A percentile compares a stretch with the other conserved stretches of the same genome.
Evolutionary conservation across 1,284 basidiomycete species (phyloP).

Genomic region (Peniophora sp.): DNA sequence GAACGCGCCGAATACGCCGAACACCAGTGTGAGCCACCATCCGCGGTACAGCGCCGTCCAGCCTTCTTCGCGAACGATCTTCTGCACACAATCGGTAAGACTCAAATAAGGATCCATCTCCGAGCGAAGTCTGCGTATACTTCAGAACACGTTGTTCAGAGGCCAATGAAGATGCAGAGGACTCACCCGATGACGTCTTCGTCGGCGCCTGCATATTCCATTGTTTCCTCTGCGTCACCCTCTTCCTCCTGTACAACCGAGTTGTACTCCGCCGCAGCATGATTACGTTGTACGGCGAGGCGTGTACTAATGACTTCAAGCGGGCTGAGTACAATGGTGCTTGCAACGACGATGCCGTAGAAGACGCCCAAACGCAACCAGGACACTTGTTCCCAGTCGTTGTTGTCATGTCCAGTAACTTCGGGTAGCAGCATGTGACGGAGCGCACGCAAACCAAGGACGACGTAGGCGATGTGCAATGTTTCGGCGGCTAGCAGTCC

Average conservation of each 20-base stretch:
- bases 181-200: conserved; percentile 85
- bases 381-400: conserved; percentile 31
- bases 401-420: conserved; percentile 20
- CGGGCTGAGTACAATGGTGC: conserved; percentile 64
- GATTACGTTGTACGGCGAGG: conserved; percentile 80
- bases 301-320: conserved; percentile 79
- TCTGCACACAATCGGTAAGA: conserved; percentile 68
- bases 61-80: conserved; percentile 82
- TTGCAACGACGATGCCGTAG: conserved; percentile 48
- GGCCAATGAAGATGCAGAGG: background rate
- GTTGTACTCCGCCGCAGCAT: conserved; percentile 63
- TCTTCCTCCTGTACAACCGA: conserved; percentile 67
- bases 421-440: conserved; percentile 63
- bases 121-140: background rate
- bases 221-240: conserved; percentile 55
- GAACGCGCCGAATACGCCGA: conserved; percentile 19
- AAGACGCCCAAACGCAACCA: conserved; percentile 49
- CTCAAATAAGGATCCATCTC: conserved; percentile 85
- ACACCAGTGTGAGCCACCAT: conserved; percentile 78
- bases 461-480: conserved; percentile 59
- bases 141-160: background rate
- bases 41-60: conserved; percentile 72
- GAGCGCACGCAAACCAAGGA: conserved; percentile 59
- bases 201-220: conserved; percentile 64
- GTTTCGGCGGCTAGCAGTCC: conserved; percentile 69